Evolutionary conservation across 139 green algal species (phyloP), one percentile per base, ranked within the genome.

Genomic region (Chlorokybus atmophyticus): DNA sequence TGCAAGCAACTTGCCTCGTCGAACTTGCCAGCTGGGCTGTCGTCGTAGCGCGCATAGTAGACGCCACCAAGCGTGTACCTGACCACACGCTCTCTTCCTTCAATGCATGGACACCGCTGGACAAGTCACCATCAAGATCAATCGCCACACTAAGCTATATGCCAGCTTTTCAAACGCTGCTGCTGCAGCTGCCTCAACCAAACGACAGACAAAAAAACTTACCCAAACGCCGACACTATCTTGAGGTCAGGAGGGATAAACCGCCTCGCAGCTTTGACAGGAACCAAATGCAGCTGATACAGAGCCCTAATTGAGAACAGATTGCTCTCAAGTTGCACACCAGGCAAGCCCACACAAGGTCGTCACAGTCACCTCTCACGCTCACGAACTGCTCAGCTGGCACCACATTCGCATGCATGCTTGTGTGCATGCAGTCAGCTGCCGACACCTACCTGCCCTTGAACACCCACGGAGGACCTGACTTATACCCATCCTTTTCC

Each of bases 21-120:
- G 70, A 96, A 94, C 1, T 66, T 52, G 25, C 87, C 88, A 5
- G 82, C 85, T 0, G 88, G 88, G 50, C 79, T 91, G 67, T 86
- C 78, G 50, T 83, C 81, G 62, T 96, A 96, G 3, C 82, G 73
- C 0, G 88, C 88, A 0, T 93, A 70, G 64, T 94, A 96, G 47
- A 95, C 85, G 26, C 88, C 88, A 3, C 88, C 88, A 27, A 96
- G 62, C 1, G 88, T 96, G 66, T 88, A 84, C 19, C 59, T 60
- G 59, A 2, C n/a, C 26, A 21, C 26, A 6, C 14, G 27, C 1
- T 24, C 7, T 24, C 27, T 24, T 14, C 5, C 49, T 10, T 24
- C 19, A 21, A 39, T 24, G 49, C 7, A 38, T 7, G n/a, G 17
- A 39, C 19, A 24, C 3, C 14, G 21, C 25, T 35, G 19, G 21